Base-by-base conservation (phyloP, 306 rosid genomes). In the Dryas octopetala region DNA sequence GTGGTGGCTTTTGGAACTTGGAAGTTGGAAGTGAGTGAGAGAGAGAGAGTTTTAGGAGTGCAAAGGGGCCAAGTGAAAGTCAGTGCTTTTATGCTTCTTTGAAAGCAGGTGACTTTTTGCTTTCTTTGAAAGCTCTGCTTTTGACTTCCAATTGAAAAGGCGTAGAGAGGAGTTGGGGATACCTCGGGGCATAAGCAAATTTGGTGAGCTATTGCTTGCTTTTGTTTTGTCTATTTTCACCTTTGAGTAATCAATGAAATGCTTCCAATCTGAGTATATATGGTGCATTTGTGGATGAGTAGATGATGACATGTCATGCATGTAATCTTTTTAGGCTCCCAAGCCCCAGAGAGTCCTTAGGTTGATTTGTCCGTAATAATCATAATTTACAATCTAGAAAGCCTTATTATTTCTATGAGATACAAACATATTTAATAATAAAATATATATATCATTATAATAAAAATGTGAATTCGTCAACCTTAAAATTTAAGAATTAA, bases 1-100 rank as follows among this genome's bases (percentile, higher is more conserved):
- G 78, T 17, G 77, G 67, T 72, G 62, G 82, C 66, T 32, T 32
- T 1, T 0, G 61, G 76, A 47, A 19, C 19, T 19, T 19, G 19
- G 19, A 19, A 19, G 19, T 19, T 19, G 19, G 19, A 19, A 19
- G 19, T 19, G 19, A 77, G 64, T 5, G 81, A 68, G 43, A 46
- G 73, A 12, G 8, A 77, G 77, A 49, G 49, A 32, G 16, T 10
- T 45, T 2, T 50, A 46, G 13, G 41, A 45, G 10, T 43, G 59
- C 53, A 13, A 47, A 45, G 23, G 23, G 23, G 23, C 23, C 23
- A 23, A 23, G n/a, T 76, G 38, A 28, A 28, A 19, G 14, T 40
- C 26, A 15, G 40, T 44, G 14, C 48, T 17, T 38, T 32, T 32
- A 32, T 32, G 38, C 38, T 32, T 32, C 38, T 32, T 32, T 32